A percentile compares a stretch with the other conserved stretches of the same genome.
Conservation (phyloP, 352 stramenopile species). For the Phytophthora crassamura region DNA sequence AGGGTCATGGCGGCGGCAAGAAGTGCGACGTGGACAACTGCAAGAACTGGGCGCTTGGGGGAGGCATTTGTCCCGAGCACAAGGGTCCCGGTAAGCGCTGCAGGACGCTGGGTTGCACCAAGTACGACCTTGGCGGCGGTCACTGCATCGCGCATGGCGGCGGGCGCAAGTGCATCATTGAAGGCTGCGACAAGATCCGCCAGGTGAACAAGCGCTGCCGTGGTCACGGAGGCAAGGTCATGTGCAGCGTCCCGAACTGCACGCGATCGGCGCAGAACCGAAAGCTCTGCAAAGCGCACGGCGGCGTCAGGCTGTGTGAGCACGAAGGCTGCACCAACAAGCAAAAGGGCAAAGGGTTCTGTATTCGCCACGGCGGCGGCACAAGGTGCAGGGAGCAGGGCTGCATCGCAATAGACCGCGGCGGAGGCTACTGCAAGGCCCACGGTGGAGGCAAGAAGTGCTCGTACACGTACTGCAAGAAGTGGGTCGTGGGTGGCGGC, state of each 20-base stretch:
- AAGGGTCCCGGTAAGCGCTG: constrained; percentile 83
- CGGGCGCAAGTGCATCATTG: constrained; percentile 81
- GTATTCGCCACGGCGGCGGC: constrained; percentile 83
- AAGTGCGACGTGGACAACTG: constrained; percentile 81
- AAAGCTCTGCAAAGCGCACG: constrained; percentile 86
- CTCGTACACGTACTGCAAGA: constrained; percentile 68
- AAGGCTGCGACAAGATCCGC: constrained; percentile 87
- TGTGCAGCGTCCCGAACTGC: constrained; percentile 83
- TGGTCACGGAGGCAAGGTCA: constrained; percentile 80
- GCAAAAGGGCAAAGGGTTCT: constrained; percentile 85
- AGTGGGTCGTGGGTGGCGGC: constrained; percentile 82
- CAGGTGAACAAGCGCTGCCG: constrained; percentile 88
- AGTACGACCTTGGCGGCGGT: constrained; percentile 82
- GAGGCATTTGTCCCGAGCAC: constrained; percentile 78
- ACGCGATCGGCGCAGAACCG: constrained; percentile 81
- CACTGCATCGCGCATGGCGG: constrained; percentile 89
- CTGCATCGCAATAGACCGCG: constrained; percentile 74
- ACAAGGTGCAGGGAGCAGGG: constrained; percentile 76
- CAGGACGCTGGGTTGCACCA: constrained; percentile 80
- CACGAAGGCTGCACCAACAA: constrained; percentile 83
- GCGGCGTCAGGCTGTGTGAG: constrained; percentile 74
- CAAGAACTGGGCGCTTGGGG: constrained; percentile 83
- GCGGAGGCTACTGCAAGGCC: constrained; percentile 85
- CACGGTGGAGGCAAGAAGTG: constrained; percentile 89
- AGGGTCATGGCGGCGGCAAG: constrained; percentile 86